Evolutionary conservation across 352 stramenopile species (phyloP).

Genomic region (Phytophthora europaea): DNA sequence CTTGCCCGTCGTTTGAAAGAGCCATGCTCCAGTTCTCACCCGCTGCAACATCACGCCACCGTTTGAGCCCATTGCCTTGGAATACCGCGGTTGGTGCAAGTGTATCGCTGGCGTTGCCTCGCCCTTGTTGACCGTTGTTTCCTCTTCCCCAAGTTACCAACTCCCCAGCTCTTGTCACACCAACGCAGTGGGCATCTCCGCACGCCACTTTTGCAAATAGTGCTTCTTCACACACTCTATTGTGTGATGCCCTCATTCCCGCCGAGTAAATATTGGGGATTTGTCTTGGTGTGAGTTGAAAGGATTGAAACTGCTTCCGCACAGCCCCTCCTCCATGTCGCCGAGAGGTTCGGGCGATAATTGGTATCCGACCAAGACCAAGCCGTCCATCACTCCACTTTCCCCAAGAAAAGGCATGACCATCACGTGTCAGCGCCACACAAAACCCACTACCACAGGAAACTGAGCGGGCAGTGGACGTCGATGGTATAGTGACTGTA

Average conservation of each 20-base stretch:
- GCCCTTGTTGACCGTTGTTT: constrained; percentile 82
- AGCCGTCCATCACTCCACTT: constrained; percentile 80
- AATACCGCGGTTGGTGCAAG: constrained; percentile 36
- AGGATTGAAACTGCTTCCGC: constrained; percentile 71
- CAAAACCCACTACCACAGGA: constrained; percentile 85
- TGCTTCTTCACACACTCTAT: neutral
- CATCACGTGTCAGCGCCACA: constrained; percentile 62
- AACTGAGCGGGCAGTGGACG: constrained; percentile 38
- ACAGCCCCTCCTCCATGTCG: constrained; percentile 37
- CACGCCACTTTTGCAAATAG: constrained; percentile 61
- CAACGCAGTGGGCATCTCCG: constrained; percentile 85
- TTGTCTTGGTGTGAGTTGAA: constrained; percentile 54
- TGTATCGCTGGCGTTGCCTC: constrained; percentile 53
- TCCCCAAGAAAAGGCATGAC: constrained; percentile 83
- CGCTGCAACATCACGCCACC: constrained; percentile 63
- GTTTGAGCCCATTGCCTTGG: constrained; percentile 9
- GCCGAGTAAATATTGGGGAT: constrained; percentile 14
- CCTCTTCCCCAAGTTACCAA: constrained; percentile 87
- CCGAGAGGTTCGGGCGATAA: constrained; percentile 52
- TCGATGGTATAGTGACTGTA: neutral
- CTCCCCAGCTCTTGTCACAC: constrained; percentile 56
- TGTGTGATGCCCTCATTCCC: neutral
- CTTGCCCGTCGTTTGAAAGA: constrained; percentile 62
- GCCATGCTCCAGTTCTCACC: constrained; percentile 87
- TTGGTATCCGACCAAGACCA: constrained; percentile 71